A percentile compares a stretch with the other conserved stretches of the same genome.
Evolutionary conservation across 192 early-diverging fungal species (phyloP).

Genomic region (Fimicolochytrium jonesii): DNA sequence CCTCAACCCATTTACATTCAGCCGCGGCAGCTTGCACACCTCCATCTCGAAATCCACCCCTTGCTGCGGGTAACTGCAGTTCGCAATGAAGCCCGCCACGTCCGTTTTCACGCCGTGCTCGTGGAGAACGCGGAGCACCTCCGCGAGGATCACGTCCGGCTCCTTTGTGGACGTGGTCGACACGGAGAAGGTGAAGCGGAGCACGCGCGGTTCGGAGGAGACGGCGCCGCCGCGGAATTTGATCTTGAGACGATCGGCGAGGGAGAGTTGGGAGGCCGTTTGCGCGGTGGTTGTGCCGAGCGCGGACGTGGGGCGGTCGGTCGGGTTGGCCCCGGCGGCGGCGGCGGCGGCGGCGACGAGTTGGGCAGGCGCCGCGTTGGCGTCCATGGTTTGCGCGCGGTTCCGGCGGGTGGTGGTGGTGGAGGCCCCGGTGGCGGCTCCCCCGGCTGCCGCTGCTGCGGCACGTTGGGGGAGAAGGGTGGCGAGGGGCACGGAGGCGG

Average conservation of each 20-base stretch:
- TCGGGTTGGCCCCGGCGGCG: slow-evolving; percentile 3
- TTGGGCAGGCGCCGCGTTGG: not conserved
- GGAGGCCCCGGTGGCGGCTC: not conserved
- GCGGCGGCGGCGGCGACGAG: slow-evolving; percentile 2
- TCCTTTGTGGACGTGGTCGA: slow-evolving; percentile 54
- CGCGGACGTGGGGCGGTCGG: slow-evolving; percentile 9
- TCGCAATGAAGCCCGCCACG: slow-evolving; percentile 25
- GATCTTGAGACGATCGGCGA: slow-evolving; percentile 31
- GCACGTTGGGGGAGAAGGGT: slow-evolving; percentile 14
- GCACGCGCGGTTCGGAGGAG: slow-evolving; percentile 42
- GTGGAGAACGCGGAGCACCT: slow-evolving; percentile 42
- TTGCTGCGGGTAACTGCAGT: slow-evolving; percentile 34
- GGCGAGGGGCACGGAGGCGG: slow-evolving; percentile 7
- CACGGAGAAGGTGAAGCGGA: slow-evolving; percentile 55
- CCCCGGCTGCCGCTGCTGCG: slow-evolving; percentile 12
- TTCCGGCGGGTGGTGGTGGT: slow-evolving; percentile 23
- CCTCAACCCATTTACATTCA: slow-evolving; percentile 48
- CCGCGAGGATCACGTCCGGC: slow-evolving; percentile 47
- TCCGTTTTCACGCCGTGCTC: slow-evolving; percentile 26
- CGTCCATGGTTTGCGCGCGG: slow-evolving; percentile 39
- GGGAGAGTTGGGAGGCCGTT: slow-evolving; percentile 27
- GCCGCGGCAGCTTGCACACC: slow-evolving; percentile 53
- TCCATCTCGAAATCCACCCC: slow-evolving; percentile 61
- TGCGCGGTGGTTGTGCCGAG: not conserved
- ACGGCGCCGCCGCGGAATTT: slow-evolving; percentile 18